Evolutionary conservation across 208 protist species (phyloP).

Genomic region (Wallacemonas collosoma): DNA sequence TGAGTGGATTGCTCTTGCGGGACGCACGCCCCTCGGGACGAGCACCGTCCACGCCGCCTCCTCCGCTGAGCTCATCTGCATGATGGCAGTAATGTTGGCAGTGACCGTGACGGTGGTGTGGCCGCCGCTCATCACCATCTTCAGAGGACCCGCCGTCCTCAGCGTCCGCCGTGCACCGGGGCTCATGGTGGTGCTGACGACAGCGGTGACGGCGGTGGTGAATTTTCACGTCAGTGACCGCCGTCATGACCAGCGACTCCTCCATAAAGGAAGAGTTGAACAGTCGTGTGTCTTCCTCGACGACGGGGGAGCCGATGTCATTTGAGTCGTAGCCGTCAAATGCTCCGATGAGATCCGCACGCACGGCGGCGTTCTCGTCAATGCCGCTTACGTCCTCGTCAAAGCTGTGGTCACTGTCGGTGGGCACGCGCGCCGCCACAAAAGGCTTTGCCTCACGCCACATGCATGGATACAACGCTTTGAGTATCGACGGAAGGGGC

Average conservation of each 20-base stretch:
- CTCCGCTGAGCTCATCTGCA: too few relatives aligned
- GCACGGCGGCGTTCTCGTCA: not conserved
- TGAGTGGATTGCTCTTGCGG: not conserved
- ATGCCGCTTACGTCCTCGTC: not conserved
- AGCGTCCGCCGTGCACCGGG: not conserved
- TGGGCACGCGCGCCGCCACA: conserved; percentile 8
- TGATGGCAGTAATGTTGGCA: not conserved
- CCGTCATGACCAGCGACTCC: conserved; percentile 12
- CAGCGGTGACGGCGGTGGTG: not conserved
- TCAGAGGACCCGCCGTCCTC: not conserved
- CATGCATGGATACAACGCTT: conserved; percentile 24
- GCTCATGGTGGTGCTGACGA: not conserved
- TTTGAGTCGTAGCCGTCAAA: conserved; percentile 10
- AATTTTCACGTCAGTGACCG: conserved; percentile 2
- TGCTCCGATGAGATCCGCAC: not conserved
- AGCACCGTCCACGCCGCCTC: too few relatives aligned
- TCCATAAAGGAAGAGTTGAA: conserved; percentile 19
- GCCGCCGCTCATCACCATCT: not conserved
- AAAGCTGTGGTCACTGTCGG: not conserved
- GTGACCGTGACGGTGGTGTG: conserved; percentile 1
- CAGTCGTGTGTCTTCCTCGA: conserved; percentile 10
- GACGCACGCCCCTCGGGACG: not conserved
- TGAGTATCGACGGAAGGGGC: conserved; percentile 10
- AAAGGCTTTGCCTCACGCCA: not conserved
- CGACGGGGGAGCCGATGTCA: not conserved